These are phyloP conservation scores for Starmerella riodocensis DNA, from an alignment of 805 yeast genomes.

Conservation along the genomic window DNA sequence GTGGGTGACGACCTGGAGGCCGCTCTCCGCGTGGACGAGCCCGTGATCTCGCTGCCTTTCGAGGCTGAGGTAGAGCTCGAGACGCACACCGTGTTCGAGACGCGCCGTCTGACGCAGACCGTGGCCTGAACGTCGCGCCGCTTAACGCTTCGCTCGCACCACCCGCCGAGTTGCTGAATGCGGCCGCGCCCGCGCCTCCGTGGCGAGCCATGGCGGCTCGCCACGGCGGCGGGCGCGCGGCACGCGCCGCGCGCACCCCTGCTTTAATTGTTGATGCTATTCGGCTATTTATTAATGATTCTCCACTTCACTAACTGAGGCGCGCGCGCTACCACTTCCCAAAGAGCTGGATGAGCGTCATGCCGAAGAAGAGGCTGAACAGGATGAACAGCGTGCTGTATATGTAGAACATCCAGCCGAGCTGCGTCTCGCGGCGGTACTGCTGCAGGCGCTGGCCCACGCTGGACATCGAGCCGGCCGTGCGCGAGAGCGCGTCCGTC, in stretches of 20 bases:
- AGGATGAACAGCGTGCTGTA: slow-evolving; percentile 27
- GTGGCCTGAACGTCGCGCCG: too few species aligned
- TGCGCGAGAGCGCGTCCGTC: slow-evolving; percentile 26
- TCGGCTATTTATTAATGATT: background rate
- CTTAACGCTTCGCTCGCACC: too few species aligned
- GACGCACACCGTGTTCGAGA: background rate
- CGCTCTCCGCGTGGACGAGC: background rate
- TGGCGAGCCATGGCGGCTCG: too few species aligned
- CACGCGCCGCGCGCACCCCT: background rate
- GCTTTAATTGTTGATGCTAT: background rate
- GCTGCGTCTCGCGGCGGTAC: slow-evolving; percentile 27
- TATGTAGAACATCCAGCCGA: slow-evolving; percentile 33
- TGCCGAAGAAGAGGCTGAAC: slow-evolving; percentile 24
- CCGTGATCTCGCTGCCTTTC: background rate
- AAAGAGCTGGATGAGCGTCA: slow-evolving; percentile 28
- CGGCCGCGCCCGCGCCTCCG: too few species aligned
- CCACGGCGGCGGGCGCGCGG: background rate
- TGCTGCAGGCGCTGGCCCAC: slow-evolving; percentile 27
- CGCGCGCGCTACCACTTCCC: slow-evolving; percentile 27
- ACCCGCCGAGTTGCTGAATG: too few species aligned
- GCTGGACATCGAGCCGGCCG: slow-evolving; percentile 26
- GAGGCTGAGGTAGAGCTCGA: background rate
- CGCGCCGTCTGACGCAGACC: background rate
- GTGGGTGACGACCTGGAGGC: too few species aligned
- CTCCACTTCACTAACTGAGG: slow-evolving; percentile 1